Base-by-base conservation (phyloP, 2,329 filamentous ascomycete genomes). In the Colletotrichum sp. region DNA sequence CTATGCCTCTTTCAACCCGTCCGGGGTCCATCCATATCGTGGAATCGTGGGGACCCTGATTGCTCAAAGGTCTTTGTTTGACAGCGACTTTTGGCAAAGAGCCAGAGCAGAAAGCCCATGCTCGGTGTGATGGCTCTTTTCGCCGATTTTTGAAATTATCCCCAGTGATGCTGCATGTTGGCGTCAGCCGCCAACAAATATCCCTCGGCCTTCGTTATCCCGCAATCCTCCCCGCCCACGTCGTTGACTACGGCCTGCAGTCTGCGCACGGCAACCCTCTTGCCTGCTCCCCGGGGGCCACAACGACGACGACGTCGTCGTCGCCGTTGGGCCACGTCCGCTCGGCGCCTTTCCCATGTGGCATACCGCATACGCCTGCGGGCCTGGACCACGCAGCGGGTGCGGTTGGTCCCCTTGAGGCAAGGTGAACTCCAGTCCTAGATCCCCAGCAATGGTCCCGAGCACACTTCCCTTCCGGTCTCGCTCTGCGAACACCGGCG, bases 31-130 rank as follows among this genome's bases (percentile, higher is more conserved):
- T 69, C 64, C 34, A 26, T 69, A 62, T 63, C 73, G 63, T 68
- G 62, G 62, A 32, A 76, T 73, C 70, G 70, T 75, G 64, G 63
- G 65, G 74, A 65, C 74, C 71, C 64, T 73, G 73, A 69, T 65
- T 73, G 49, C 28, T 55, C 30, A 62, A 73, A 34, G 24, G 26
- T 30, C 62, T 64, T 16, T 44, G 21, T 63, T 65, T 67, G 68
- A 63, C 57, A 70, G 36, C 57, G 49, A 34, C 55, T 69, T 69
- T 62, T 28, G 15, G 55, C 26, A 62, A 49, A 30, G 34, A 26
- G n/a, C n/a, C 9, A 30, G 21, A 64, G 26, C 8, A 26, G 8
- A 26, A 39, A 21, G 13, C 34, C 44, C 30, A 68, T 69, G 55
- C 52, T 69, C 55, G 55, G 67, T 26, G 5, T 39, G 26, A 52